phyloP scores from a whole-genome alignment of 192 early-diverging fungal genomes.

The Backusella liffmaniae region DNA sequence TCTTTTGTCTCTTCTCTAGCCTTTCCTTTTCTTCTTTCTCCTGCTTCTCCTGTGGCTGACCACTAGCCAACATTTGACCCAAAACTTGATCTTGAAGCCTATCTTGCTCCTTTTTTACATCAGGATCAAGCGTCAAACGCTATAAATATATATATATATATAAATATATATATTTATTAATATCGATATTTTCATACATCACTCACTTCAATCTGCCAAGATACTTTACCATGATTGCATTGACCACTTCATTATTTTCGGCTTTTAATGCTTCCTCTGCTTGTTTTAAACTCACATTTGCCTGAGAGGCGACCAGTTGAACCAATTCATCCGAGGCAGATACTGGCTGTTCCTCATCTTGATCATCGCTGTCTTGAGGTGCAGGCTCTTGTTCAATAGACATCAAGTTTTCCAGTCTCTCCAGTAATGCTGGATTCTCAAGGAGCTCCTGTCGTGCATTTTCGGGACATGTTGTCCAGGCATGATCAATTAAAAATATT shows the following conservation, averaged over 20 bases:
- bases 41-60: slow-evolving; percentile 35
- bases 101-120: slow-evolving; percentile 40
- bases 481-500: slow-evolving; percentile 70
- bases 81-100: slow-evolving; percentile 44
- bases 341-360: slow-evolving; percentile 39
- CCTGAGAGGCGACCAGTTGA: slow-evolving; percentile 56
- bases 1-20: slow-evolving; percentile 16
- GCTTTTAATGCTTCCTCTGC: slow-evolving; percentile 89
- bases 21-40: slow-evolving; percentile 28
- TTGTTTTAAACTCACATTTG: slow-evolving; percentile 75
- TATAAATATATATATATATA: slow-evolving; percentile 27
- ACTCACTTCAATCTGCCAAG: too few relatives aligned
- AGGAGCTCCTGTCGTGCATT: slow-evolving; percentile 52
- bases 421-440: slow-evolving; percentile 53
- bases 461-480: slow-evolving; percentile 68
- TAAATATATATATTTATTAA: too few relatives aligned
- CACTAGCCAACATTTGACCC: slow-evolving; percentile 29
- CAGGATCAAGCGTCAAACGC: slow-evolving; percentile 39
- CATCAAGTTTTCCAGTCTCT: slow-evolving; percentile 63
- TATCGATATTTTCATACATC: too few relatives aligned
- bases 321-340: slow-evolving; percentile 34
- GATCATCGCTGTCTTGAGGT: slow-evolving; percentile 32
- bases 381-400: slow-evolving; percentile 47
- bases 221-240: slow-evolving; percentile 67
- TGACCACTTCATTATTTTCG: slow-evolving; percentile 89